Evolutionary conservation across 192 early-diverging fungal species (phyloP).

Genomic region (Podila verticillata): DNA sequence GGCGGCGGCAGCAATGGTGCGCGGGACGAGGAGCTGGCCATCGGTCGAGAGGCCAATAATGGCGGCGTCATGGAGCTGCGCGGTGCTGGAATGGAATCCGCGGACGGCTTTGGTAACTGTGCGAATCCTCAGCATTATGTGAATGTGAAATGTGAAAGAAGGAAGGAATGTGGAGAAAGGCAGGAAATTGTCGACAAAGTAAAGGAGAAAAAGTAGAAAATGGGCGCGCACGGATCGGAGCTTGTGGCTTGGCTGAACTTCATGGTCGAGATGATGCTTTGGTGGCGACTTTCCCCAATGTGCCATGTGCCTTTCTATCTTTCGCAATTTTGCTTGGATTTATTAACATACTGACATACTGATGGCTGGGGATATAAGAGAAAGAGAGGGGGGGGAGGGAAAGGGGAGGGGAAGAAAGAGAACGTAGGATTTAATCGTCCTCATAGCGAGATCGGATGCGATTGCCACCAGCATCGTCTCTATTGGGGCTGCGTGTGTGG

Average conservation of each 20-base stretch:
- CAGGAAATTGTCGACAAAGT: background rate
- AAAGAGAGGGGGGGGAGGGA: too few relatives aligned
- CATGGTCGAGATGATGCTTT: too few relatives aligned
- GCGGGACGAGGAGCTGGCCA: slow-evolving; percentile 34
- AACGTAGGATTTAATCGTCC: slow-evolving; percentile 17
- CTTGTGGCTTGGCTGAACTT: slow-evolving; percentile 1
- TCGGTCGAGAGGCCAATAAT: slow-evolving; percentile 43
- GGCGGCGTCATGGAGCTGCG: slow-evolving; percentile 23
- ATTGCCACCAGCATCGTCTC: slow-evolving; percentile 42
- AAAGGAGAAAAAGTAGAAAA: too few relatives aligned
- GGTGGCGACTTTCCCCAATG: too few relatives aligned
- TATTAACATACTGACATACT: background rate
- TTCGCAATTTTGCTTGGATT: background rate
- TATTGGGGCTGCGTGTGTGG: slow-evolving; percentile 26
- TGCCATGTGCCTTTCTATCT: too few relatives aligned
- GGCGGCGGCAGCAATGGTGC: slow-evolving; percentile 33
- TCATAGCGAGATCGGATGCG: slow-evolving; percentile 49
- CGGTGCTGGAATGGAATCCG: slow-evolving; percentile 15
- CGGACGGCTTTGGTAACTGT: slow-evolving; percentile 19
- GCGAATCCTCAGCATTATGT: slow-evolving; percentile 35
- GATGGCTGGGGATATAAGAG: too few relatives aligned
- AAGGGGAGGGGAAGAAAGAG: background rate
- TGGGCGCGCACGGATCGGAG: too few relatives aligned
- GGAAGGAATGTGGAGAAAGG: background rate
- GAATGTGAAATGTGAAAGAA: background rate